Evolutionary conservation across 495 filamentous ascomycete species (phyloP).

Genomic region (Amorphotheca resinae): DNA sequence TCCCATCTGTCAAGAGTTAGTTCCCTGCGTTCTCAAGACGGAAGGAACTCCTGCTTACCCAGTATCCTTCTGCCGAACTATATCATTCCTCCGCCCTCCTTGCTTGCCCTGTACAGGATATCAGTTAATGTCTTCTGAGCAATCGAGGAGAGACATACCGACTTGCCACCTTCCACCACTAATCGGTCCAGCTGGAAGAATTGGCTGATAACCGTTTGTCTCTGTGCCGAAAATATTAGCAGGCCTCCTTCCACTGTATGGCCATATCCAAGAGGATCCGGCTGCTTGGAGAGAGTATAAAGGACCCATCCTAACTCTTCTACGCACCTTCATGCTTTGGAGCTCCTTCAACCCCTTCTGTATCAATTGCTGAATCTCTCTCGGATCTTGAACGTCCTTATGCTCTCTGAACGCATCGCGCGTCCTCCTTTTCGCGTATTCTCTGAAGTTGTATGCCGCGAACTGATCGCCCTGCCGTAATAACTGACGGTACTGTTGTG

Average conservation of each 20-base stretch:
- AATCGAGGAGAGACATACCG: conserved; percentile 7
- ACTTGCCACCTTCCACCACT: conserved; percentile 80
- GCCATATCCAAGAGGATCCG: too few species aligned
- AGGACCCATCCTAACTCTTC: neutral
- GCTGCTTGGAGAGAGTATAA: too few species aligned
- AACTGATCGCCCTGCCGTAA: conserved; percentile 80
- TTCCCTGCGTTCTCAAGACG: neutral
- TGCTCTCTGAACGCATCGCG: conserved; percentile 80
- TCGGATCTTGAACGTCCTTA: conserved; percentile 49
- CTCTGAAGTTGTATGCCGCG: conserved; percentile 90
- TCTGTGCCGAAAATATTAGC: conserved; percentile 35
- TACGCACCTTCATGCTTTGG: conserved; percentile 78
- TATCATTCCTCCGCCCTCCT: conserved; percentile 50
- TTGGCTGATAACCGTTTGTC: conserved; percentile 88
- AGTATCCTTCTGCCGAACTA: conserved; percentile 69
- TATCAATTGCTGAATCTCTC: conserved; percentile 74
- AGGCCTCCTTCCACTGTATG: neutral
- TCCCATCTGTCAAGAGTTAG: conserved; percentile 32
- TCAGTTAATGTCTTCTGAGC: neutral
- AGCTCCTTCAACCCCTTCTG: conserved; percentile 80
- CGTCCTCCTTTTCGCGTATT: conserved; percentile 86
- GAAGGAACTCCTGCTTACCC: conserved; percentile 42
- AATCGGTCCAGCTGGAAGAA: conserved; percentile 88
- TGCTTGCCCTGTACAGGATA: conserved; percentile 54
- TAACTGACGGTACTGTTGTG: conserved; percentile 72